A percentile compares a stretch with the other conserved stretches of the same genome.
phyloP scores from a whole-genome alignment of 2,329 filamentous ascomycete genomes.

The Fusarium sp. region DNA sequence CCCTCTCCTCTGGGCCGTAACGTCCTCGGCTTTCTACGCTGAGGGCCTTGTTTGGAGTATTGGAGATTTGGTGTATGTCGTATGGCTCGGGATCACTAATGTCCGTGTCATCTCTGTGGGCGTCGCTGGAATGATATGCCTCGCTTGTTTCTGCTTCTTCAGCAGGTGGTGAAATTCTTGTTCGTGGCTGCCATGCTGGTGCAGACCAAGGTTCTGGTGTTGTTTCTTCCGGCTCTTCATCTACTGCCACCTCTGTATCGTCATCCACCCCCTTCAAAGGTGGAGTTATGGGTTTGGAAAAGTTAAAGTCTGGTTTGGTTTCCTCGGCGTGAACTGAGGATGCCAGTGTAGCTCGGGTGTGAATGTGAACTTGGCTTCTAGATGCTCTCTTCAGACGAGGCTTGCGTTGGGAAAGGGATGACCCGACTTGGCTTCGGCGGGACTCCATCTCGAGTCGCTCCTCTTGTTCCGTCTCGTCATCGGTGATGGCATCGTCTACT shows the following conservation, averaged over 20 bases:
- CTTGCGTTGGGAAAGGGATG: slow-evolving; percentile 48
- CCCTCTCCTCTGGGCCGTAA: slow-evolving; percentile 22
- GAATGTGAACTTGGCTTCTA: slow-evolving; percentile 52
- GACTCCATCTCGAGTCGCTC: slow-evolving; percentile 55
- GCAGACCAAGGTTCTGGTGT: slow-evolving; percentile 20
- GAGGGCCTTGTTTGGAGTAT: slow-evolving; percentile 3
- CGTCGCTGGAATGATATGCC: slow-evolving; percentile 46
- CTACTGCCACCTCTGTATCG: neutral
- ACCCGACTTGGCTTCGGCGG: slow-evolving; percentile 41
- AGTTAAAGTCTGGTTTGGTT: slow-evolving; percentile 46
- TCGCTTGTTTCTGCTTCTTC: slow-evolving; percentile 50
- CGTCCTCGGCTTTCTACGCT: slow-evolving; percentile 3
- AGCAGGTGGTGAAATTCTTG: slow-evolving; percentile 35
- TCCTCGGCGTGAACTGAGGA: slow-evolving; percentile 28
- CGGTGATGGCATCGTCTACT: slow-evolving; percentile 54
- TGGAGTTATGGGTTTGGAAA: slow-evolving; percentile 49
- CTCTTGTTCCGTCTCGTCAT: slow-evolving; percentile 57
- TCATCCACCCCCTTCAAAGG: slow-evolving; percentile 2
- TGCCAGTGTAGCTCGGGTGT: slow-evolving; percentile 31
- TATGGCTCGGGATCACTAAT: slow-evolving; percentile 48
- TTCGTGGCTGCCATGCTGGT: slow-evolving; percentile 11
- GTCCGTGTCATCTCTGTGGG: slow-evolving; percentile 46
- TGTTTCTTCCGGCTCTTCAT: slow-evolving; percentile 14
- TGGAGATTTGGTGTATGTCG: slow-evolving; percentile 28
- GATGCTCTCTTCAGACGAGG: slow-evolving; percentile 55